Evolutionary conservation across 805 yeast species (phyloP).

Genomic region (Starmerella apis): DNA sequence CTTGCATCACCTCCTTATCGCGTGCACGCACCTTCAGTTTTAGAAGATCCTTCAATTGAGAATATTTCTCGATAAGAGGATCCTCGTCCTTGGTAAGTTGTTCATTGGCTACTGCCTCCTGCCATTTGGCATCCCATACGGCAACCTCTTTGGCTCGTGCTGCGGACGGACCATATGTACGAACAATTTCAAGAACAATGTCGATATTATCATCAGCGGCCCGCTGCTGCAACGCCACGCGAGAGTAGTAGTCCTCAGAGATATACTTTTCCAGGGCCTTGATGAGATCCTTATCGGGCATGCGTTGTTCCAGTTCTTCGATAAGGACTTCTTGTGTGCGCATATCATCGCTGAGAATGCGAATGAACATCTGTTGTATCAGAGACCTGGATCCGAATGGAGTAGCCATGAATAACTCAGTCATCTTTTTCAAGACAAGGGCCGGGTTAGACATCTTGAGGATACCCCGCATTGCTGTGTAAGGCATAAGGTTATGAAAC

Average conservation of each 20-base stretch:
- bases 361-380: slow-evolving; percentile 62
- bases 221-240: slow-evolving; percentile 28
- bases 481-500: slow-evolving; percentile 72
- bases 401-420: slow-evolving; percentile 75
- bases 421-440: slow-evolving; percentile 63
- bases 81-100: slow-evolving; percentile 24
- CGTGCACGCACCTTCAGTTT: slow-evolving; percentile 53
- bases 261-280: slow-evolving; percentile 24
- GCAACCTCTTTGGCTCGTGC: slow-evolving; percentile 23
- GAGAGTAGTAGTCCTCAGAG: slow-evolving; percentile 23
- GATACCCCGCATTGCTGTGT: slow-evolving; percentile 62
- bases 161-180: slow-evolving; percentile 9
- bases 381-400: slow-evolving; percentile 59
- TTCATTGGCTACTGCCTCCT: slow-evolving; percentile 28
- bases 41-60: slow-evolving; percentile 51
- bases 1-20: slow-evolving; percentile 66
- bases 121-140: slow-evolving; percentile 33
- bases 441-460: slow-evolving; percentile 80
- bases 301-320: slow-evolving; percentile 36
- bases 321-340: slow-evolving; percentile 49
- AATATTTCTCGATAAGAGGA: slow-evolving; percentile 38
- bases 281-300: slow-evolving; percentile 27
- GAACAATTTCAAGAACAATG: slow-evolving; percentile 20
- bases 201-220: slow-evolving; percentile 23
- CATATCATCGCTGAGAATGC: slow-evolving; percentile 65